Conservation (phyloP, 208 protist genomes). For the Acanthamoeba triangularis region DNA sequence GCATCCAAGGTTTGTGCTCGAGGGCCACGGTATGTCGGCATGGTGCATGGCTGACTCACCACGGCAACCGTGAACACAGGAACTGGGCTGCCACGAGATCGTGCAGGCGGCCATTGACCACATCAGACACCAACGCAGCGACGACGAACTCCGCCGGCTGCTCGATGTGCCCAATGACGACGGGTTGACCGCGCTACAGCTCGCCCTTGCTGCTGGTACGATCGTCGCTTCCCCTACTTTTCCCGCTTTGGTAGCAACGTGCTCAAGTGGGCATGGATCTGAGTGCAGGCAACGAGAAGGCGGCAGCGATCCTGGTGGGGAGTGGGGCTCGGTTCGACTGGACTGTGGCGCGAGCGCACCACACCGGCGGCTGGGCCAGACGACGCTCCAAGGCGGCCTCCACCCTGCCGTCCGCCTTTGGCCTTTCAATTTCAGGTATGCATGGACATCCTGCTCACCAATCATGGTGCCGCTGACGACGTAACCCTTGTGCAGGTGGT, state of each 20-base stretch:
- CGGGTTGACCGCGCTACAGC: neutral
- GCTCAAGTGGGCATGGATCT: neutral
- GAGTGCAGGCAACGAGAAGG: neutral
- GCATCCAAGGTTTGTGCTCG: neutral
- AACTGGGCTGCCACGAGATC: neutral
- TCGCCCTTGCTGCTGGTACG: neutral
- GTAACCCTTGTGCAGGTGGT: neutral
- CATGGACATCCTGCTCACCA: too few species aligned
- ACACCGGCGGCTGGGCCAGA: neutral
- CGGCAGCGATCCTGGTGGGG: neutral
- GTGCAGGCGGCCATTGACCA: neutral
- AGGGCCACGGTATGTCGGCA: too few species aligned
- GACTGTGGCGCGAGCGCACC: neutral
- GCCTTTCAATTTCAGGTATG: neutral
- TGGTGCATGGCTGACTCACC: neutral
- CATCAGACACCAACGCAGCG: neutral
- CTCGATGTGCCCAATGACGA: neutral
- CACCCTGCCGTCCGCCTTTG: neutral
- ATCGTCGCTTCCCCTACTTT: too few species aligned
- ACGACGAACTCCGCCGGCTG: neutral
- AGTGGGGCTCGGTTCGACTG: neutral
- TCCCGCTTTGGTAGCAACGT: neutral
- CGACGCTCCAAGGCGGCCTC: neutral
- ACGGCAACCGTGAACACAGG: neutral
- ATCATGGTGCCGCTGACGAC: too few species aligned